Percentiles rank a stretch among this genome's conserved stretches.
phyloP scores from a whole-genome alignment of 805 yeast genomes.

The Pachysolen tannophilus region DNA sequence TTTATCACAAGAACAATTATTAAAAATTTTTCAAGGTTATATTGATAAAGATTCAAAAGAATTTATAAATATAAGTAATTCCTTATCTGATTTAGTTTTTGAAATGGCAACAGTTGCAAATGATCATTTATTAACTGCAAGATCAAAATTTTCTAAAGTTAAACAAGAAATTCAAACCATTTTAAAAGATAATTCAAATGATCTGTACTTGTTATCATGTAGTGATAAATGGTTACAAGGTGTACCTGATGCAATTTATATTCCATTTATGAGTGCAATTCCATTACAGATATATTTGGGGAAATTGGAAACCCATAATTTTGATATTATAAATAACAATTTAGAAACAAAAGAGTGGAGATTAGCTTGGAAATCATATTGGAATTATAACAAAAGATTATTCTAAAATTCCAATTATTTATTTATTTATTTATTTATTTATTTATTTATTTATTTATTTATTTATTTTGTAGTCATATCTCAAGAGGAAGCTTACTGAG shows the following conservation, averaged over 20 bases:
- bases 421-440: too few species aligned
- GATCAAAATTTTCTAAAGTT: slow-evolving; percentile 38
- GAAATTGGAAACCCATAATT: slow-evolving; percentile 52
- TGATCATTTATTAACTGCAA: slow-evolving; percentile 69
- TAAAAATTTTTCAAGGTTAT: slow-evolving; percentile 40
- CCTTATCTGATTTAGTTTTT: slow-evolving; percentile 50
- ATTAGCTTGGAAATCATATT: slow-evolving; percentile 53
- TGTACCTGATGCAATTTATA: slow-evolving; percentile 55
- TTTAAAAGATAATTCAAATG: slow-evolving; percentile 18
- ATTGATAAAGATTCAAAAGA: slow-evolving; percentile 20
- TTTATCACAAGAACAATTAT: slow-evolving; percentile 56
- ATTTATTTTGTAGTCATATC: too few species aligned
- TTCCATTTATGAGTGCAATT: slow-evolving; percentile 60
- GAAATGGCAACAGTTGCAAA: slow-evolving; percentile 71
- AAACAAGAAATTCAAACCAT: slow-evolving; percentile 27
- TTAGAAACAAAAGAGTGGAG: slow-evolving; percentile 53
- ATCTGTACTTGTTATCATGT: slow-evolving; percentile 18
- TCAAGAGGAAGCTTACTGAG: too few species aligned
- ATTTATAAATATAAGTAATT: slow-evolving; percentile 21
- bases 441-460: too few species aligned
- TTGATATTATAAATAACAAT: slow-evolving; percentile 44
- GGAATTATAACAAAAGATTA: slow-evolving; percentile 31
- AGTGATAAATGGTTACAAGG: slow-evolving; percentile 33
- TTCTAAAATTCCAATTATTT: too few species aligned
- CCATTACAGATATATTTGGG: slow-evolving; percentile 60